phyloP scores from a whole-genome alignment of 345 rosid species.

The Corymbia maculata region DNA sequence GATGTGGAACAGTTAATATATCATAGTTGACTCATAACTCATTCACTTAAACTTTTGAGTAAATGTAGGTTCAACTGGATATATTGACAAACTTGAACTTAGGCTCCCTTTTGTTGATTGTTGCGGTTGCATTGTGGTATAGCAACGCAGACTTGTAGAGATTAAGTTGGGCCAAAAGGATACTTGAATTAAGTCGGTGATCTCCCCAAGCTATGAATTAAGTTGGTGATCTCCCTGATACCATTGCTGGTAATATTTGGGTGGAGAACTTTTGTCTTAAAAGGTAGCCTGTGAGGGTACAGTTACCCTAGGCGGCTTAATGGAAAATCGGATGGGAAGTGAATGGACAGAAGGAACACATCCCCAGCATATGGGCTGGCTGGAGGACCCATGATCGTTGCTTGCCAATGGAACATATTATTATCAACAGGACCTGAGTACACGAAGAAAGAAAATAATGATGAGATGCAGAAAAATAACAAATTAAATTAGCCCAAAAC shows the following conservation, averaged over 20 bases:
- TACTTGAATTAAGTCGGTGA: too few relatives aligned
- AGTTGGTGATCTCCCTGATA: too few relatives aligned
- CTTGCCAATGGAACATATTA: conserved; percentile 79
- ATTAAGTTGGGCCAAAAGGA: too few relatives aligned
- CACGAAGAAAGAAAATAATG: not conserved
- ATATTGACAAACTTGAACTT: too few relatives aligned
- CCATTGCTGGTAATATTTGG: conserved; percentile 70
- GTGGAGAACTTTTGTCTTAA: conserved; percentile 59
- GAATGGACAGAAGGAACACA: conserved; percentile 56
- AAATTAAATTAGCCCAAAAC: not conserved
- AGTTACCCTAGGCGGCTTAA: conserved; percentile 70
- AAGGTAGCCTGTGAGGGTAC: conserved; percentile 37
- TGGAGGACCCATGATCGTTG: conserved; percentile 68
- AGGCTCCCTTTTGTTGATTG: too few relatives aligned
- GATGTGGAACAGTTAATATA: too few relatives aligned
- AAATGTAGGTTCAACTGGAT: too few relatives aligned
- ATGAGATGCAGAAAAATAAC: not conserved
- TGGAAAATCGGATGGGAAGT: conserved; percentile 76
- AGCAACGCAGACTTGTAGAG: too few relatives aligned
- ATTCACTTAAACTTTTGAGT: too few relatives aligned
- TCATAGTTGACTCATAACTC: too few relatives aligned
- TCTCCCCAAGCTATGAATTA: too few relatives aligned
- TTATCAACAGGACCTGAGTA: conserved; percentile 53
- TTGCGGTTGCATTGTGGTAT: too few relatives aligned
- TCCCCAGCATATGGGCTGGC: conserved; percentile 70